A percentile compares a stretch with the other conserved stretches of the same genome.
Evolutionary conservation across 495 filamentous ascomycete species (phyloP).

Genomic region (Xylaria venustula): DNA sequence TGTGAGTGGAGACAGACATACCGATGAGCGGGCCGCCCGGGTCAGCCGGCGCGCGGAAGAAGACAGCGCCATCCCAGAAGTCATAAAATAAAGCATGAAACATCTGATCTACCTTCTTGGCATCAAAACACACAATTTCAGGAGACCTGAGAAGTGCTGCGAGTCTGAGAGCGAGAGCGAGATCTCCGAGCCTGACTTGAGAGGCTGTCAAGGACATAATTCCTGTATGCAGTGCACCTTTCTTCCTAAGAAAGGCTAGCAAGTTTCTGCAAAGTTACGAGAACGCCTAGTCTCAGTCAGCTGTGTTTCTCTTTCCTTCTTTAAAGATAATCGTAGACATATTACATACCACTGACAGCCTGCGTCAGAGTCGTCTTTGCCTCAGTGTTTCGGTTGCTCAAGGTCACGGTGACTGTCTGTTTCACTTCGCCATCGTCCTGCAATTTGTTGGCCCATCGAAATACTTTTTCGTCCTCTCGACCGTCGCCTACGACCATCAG

Average conservation of each 20-base stretch:
- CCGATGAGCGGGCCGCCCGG: too few relatives aligned
- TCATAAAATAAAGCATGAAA: too few relatives aligned
- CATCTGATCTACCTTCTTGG: too few relatives aligned
- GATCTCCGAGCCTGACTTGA: constrained; percentile 5
- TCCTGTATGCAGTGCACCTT: constrained; percentile 2
- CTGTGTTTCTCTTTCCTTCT: not conserved
- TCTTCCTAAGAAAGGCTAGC: constrained; percentile 30
- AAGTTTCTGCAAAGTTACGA: constrained; percentile 48
- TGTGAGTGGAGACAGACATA: too few relatives aligned
- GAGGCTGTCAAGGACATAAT: constrained; percentile 2
- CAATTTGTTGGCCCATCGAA: constrained; percentile 86
- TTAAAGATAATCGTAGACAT: not conserved
- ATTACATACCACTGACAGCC: constrained; percentile 75
- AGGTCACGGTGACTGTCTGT: constrained; percentile 75
- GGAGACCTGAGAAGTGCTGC: not conserved
- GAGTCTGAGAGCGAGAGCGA: too few relatives aligned
- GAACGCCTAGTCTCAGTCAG: constrained; percentile 36
- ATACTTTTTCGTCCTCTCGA: constrained; percentile 88
- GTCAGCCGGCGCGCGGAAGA: too few relatives aligned
- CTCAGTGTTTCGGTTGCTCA: constrained; percentile 83
- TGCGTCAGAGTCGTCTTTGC: constrained; percentile 81
- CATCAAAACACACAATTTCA: not conserved
- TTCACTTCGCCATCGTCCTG: constrained; percentile 51
- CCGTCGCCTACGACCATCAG: constrained; percentile 84
- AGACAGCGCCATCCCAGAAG: too few relatives aligned